Evolutionary conservation across 257 asterid genomes (phyloP), one percentile per base, ranked within the genome.

Genomic region (Primulina tabacum): DNA sequence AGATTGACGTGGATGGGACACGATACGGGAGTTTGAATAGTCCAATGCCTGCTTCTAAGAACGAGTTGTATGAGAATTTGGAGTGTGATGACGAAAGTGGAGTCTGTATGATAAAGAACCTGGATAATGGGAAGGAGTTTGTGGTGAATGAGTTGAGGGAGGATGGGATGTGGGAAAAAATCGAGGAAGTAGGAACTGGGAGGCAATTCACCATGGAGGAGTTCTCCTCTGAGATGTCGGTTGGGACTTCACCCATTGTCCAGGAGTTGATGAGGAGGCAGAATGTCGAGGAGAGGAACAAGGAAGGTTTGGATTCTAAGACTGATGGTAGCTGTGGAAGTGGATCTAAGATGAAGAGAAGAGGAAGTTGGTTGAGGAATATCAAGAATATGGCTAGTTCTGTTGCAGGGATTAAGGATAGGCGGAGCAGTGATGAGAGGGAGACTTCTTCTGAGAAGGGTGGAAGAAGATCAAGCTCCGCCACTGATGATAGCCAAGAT

Each of bases 231-330:
- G 97, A 94, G 85, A 84, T 91, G 90, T 83, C 85, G 61, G 95
- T 94, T 16, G 99, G 99, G 78, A 89, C 97, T 58, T 94, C 99
- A 1, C 99, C 99, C 0, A 94, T 94, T 35, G 97, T 94, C 28
- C 99, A 91, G 78, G 99, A 91, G 73, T 71, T 94, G 80, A 94
- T 94, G 99, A 89, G 99, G 83, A 77, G 99, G 76, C 97, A 91
- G 79, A 85, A 87, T 79, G 89, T 89, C 43, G 97, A 89, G 79
- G 88, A 91, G 64, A 87, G 95, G 70, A 83, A 75, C 72, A 80
- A 80, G 78, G 96, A 85, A 71, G 77, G 79, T 67, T 66, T 64
- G 70, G 85, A 83, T 76, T 71, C 75, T 18, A 82, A 84, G 68
- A 74, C 72, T 6, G 86, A 91, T 79, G 88, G 85, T 72, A 79